A percentile compares a stretch with the other conserved stretches of the same genome.
Conservation (phyloP, 1,284 basidiomycete species). For the Coriolopsis trogii region DNA sequence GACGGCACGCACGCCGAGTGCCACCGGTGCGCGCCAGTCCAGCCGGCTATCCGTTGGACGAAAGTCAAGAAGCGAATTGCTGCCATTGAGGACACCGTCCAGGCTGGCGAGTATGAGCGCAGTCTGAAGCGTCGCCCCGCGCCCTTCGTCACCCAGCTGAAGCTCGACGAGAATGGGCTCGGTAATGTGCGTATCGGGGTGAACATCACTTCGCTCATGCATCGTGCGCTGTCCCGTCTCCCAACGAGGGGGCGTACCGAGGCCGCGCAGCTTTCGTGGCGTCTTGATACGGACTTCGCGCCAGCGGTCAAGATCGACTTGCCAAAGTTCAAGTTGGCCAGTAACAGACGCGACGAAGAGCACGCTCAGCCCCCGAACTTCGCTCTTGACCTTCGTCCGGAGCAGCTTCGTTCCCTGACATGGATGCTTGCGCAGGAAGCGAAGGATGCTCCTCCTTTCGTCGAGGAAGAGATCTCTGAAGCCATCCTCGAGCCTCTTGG, state of each 20-base stretch:
- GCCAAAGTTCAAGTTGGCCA: conserved; percentile 70
- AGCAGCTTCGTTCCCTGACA: conserved; percentile 87
- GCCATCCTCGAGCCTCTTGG: conserved; percentile 84
- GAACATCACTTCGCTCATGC: conserved; percentile 86
- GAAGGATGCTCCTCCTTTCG: conserved; percentile 67
- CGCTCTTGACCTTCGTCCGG: conserved; percentile 71
- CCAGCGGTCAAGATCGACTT: conserved; percentile 64
- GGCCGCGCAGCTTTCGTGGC: conserved; percentile 71
- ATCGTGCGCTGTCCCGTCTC: conserved; percentile 84
- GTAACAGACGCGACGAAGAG: conserved; percentile 79
- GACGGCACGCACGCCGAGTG: conserved; percentile 52
- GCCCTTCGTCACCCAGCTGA: conserved; percentile 88
- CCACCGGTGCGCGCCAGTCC: conserved; percentile 77
- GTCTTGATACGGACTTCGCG: conserved; percentile 77
- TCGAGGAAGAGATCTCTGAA: conserved; percentile 95
- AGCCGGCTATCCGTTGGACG: conserved; percentile 79
- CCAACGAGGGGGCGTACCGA: conserved; percentile 60
- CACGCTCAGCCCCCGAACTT: conserved; percentile 84
- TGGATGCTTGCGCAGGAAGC: conserved; percentile 93
- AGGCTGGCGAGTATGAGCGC: conserved; percentile 88
- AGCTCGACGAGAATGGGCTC: conserved; percentile 61
- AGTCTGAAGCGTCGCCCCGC: conserved; percentile 85
- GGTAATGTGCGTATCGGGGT: conserved; percentile 86
- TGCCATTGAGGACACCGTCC: conserved; percentile 80
- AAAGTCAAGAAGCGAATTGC: conserved; percentile 57